phyloP scores from a whole-genome alignment of 2,329 filamentous ascomycete species.

The Penicillium crustosum region DNA sequence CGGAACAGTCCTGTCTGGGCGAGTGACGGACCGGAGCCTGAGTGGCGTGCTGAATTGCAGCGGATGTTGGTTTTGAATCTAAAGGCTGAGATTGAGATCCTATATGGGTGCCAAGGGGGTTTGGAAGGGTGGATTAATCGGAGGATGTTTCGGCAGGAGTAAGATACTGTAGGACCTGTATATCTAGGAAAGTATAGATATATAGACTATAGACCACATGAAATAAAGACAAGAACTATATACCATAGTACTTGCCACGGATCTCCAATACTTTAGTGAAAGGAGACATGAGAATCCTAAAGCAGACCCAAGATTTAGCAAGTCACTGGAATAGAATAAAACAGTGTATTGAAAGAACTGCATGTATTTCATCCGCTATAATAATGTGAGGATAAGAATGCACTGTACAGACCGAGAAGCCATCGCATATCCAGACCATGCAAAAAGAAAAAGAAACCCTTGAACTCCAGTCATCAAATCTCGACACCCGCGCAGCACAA shows the following conservation, averaged over 20 bases:
- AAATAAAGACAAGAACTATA: not conserved
- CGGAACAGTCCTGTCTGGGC: constrained; percentile 43
- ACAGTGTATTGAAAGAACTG: not conserved
- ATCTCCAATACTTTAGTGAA: not conserved
- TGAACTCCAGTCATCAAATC: constrained; percentile 28
- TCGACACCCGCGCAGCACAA: constrained; percentile 1
- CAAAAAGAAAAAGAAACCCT: constrained; percentile 16
- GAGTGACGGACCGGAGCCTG: constrained; percentile 45
- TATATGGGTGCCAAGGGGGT: constrained; percentile 47
- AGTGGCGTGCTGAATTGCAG: constrained; percentile 56
- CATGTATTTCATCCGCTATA: constrained; percentile 12
- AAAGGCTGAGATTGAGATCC: constrained; percentile 62
- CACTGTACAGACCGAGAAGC: constrained; percentile 15
- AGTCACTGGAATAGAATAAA: not conserved
- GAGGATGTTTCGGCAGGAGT: constrained; percentile 30
- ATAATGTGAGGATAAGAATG: constrained; percentile 14
- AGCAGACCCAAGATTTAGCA: not conserved
- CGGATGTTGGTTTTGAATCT: constrained; percentile 61
- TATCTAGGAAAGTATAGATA: not conserved
- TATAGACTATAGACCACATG: not conserved
- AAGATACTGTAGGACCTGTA: not conserved
- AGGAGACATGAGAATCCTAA: not conserved
- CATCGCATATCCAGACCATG: constrained; percentile 20
- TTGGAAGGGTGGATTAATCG: constrained; percentile 47
- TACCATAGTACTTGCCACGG: not conserved